Conservation (phyloP, 2,329 filamentous ascomycete species). For the Colletotrichum sp. region DNA sequence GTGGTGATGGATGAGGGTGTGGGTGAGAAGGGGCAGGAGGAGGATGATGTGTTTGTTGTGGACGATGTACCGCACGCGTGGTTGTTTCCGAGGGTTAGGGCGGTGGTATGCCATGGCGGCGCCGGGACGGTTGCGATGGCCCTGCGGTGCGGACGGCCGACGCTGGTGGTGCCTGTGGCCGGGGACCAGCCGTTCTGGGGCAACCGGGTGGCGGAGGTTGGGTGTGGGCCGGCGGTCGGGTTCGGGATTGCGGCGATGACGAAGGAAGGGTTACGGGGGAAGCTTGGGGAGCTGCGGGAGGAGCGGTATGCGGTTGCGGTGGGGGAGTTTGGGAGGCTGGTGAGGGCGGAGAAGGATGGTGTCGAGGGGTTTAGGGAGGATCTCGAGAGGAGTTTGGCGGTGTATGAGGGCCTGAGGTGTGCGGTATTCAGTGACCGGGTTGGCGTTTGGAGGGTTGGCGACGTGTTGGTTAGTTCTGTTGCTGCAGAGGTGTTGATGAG, state of each 20-base stretch:
- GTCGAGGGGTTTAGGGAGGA: slow-evolving; percentile 8
- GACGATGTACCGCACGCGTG: slow-evolving; percentile 18
- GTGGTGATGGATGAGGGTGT: neutral
- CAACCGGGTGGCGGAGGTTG: neutral
- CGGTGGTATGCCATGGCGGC: slow-evolving; percentile 18
- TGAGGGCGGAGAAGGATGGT: slow-evolving; percentile 1
- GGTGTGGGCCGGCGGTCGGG: neutral
- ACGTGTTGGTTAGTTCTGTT: slow-evolving; percentile 1
- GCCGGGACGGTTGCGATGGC: slow-evolving; percentile 15
- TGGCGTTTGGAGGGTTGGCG: slow-evolving; percentile 1
- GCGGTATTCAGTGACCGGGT: neutral
- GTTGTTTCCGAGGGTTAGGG: slow-evolving; percentile 11
- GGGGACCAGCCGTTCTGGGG: slow-evolving; percentile 21
- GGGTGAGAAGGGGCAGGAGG: neutral
- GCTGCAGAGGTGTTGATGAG: slow-evolving; percentile 8
- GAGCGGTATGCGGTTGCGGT: neutral
- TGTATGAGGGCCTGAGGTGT: slow-evolving; percentile 12
- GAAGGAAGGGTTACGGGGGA: neutral
- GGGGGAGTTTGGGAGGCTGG: neutral
- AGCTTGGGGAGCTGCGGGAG: neutral
- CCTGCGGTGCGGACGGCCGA: slow-evolving; percentile 8
- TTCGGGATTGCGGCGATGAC: neutral
- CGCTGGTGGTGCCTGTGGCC: slow-evolving; percentile 13
- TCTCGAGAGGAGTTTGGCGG: neutral
- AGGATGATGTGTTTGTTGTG: neutral